Conservation (phyloP, 352 stramenopile genomes). For the Pythium biforme region DNA sequence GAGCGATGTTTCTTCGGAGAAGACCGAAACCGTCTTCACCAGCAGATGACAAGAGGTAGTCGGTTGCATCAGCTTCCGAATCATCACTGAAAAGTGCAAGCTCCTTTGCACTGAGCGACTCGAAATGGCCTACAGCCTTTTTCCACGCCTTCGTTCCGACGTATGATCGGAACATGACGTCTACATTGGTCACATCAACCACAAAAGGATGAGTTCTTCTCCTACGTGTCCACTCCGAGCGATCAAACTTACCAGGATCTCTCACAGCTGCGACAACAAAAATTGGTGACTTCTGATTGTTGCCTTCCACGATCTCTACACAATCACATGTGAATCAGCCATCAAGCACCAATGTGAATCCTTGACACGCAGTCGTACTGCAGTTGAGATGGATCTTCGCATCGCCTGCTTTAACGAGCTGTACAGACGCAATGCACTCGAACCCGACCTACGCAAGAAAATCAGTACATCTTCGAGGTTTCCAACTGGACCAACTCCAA, state of each 20-base stretch:
- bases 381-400: slow-evolving; percentile 21
- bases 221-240: background rate
- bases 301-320: slow-evolving; percentile 70
- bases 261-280: slow-evolving; percentile 70
- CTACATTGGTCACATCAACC: slow-evolving; percentile 21
- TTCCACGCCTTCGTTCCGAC: slow-evolving; percentile 81
- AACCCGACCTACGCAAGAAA: slow-evolving; percentile 15
- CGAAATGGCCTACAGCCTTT: slow-evolving; percentile 74
- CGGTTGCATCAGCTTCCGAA: slow-evolving; percentile 10
- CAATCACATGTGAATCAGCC: background rate
- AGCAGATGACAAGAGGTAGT: slow-evolving; percentile 52
- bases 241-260: slow-evolving; percentile 36
- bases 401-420: slow-evolving; percentile 16
- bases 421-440: slow-evolving; percentile 17
- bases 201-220: background rate
- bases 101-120: slow-evolving; percentile 51
- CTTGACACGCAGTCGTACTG: slow-evolving; percentile 12
- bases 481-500: background rate
- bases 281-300: slow-evolving; percentile 77
- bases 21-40: slow-evolving; percentile 82
- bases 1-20: slow-evolving; percentile 65
- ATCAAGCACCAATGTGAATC: background rate
- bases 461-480: background rate
- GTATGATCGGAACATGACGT: slow-evolving; percentile 80
- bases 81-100: slow-evolving; percentile 27